Evolutionary conservation across 805 yeast genomes (phyloP), one percentile per base, ranked within the genome.

Genomic region (Yarrowia porcina): DNA sequence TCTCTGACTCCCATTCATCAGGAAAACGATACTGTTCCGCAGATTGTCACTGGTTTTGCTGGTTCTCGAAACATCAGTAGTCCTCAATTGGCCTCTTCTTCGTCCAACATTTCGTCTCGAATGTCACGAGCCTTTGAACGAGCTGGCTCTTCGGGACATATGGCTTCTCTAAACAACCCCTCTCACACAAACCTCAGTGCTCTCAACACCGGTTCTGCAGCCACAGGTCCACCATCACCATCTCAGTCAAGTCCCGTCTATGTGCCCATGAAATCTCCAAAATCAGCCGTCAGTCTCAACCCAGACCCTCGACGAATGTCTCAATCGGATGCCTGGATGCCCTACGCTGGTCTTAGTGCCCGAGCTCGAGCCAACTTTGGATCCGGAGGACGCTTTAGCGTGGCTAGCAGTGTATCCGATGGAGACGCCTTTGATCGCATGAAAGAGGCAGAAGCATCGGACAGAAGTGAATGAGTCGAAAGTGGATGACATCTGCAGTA

Each of bases 111-210:
- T 18, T 41, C 47, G 35, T 56, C 61, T 20, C 61, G 61, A 20
- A 56, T 56, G 47, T 56, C 61, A 7, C 25, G 61, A 39, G 61
- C 61, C n/a, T 56, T 56, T 32, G 61, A 56, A n/a, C 36, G 61
- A n/a, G 61, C 61, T 2, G 61, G 61, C 8, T 56, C 61, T 9
- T 39, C 61, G 1, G 61, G 61, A 18, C 47, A 56, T 18, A 21
- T 45, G 30, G 30, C 49, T 12, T 15, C 47, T 0, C 25, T 33
- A 11, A 44, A 44, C 39, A 52, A 52, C 59, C 44, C 61, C 23
- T 56, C 61, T 13, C 61, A 39, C 23, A 39, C 61, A 38, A 56
- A 41, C 39, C 61, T 49, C 17, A 33, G 39, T 18, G 39, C 39
- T n/a, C 39, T 49, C 21, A 49, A 21, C 56, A 49, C 39, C 11